A percentile compares a stretch with the other conserved stretches of the same genome.
phyloP scores from a whole-genome alignment of 2,329 filamentous ascomycete species.

The Aspergillus spinulosporus region DNA sequence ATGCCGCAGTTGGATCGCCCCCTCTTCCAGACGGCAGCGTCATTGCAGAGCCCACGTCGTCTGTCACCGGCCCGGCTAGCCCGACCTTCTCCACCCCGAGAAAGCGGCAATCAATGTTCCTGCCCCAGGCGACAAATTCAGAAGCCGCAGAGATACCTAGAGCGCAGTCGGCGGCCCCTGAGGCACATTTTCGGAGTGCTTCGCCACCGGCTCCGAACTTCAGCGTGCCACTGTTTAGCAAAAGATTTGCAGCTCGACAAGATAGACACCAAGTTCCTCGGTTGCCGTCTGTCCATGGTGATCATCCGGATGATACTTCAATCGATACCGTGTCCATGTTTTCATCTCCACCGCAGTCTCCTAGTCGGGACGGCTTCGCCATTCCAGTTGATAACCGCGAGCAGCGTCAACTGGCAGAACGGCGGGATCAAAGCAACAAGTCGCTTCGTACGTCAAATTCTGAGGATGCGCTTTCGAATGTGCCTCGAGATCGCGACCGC shows the following conservation, averaged over 20 bases:
- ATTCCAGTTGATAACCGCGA: constrained; percentile 26
- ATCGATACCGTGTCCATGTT: constrained; percentile 25
- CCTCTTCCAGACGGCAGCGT: constrained; percentile 14
- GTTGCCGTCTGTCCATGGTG: constrained; percentile 18
- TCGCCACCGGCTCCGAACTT: constrained; percentile 44
- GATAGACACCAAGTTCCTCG: constrained; percentile 20
- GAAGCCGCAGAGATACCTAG: constrained; percentile 25
- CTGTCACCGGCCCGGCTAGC: constrained; percentile 20
- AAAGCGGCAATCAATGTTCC: constrained; percentile 31
- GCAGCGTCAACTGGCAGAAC: constrained; percentile 15
- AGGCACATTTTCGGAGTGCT: constrained; percentile 29
- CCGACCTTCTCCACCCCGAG: constrained; percentile 26
- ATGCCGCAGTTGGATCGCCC: constrained; percentile 16
- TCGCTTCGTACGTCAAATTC: constrained; percentile 32
- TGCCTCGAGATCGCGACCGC: constrained; percentile 12
- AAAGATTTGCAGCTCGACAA: constrained; percentile 32
- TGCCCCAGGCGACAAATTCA: constrained; percentile 12
- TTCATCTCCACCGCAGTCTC: constrained; percentile 36
- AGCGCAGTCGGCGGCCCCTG: constrained; percentile 28
- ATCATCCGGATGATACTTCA: constrained; percentile 17
- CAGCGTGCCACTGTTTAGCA: constrained; percentile 44
- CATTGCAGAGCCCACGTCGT: constrained; percentile 17
- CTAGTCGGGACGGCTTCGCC: constrained; percentile 28
- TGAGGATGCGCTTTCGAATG: constrained; percentile 29
- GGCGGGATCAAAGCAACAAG: constrained; percentile 20